Evolutionary conservation across 257 asterid genomes (phyloP).

Genomic region (Marsdenia floribunda): DNA sequence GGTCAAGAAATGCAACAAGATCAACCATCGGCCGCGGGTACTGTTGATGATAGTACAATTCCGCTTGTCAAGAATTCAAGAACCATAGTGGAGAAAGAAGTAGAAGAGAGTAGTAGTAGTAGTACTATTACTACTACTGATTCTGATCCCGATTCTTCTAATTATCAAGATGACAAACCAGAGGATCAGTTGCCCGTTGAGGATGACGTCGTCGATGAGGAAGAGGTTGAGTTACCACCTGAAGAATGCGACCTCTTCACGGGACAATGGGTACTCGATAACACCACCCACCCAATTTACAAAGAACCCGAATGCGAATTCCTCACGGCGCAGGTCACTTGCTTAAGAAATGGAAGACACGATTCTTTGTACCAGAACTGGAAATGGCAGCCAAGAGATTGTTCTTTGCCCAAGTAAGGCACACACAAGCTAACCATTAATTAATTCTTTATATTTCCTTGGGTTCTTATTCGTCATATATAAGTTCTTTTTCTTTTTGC

Average conservation of each 20-base stretch:
- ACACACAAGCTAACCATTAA: too few relatives aligned
- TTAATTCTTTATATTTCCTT: neutral
- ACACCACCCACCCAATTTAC: slow-evolving; percentile 52
- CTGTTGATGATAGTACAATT: slow-evolving; percentile 18
- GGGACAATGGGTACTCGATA: slow-evolving; percentile 74
- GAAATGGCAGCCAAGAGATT: slow-evolving; percentile 89
- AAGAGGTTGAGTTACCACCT: slow-evolving; percentile 48
- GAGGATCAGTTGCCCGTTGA: slow-evolving; percentile 31
- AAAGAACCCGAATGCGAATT: slow-evolving; percentile 64
- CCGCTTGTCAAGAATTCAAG: slow-evolving; percentile 45
- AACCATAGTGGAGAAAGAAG: slow-evolving; percentile 48
- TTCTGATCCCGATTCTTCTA: neutral
- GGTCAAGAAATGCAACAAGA: slow-evolving; percentile 29
- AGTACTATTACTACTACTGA: neutral
- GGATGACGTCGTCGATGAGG: slow-evolving; percentile 27
- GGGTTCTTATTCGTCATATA: neutral
- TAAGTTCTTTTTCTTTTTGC: neutral
- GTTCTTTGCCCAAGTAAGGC: slow-evolving; percentile 63
- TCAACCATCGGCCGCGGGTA: neutral
- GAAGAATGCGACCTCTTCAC: slow-evolving; percentile 61
- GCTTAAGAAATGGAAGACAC: slow-evolving; percentile 66
- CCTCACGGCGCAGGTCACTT: slow-evolving; percentile 78
- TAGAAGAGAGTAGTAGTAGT: neutral
- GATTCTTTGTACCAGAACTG: slow-evolving; percentile 70
- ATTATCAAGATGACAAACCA: slow-evolving; percentile 14